These are phyloP conservation scores for Fonsecaea erecta DNA, from an alignment of 2,329 filamentous ascomycete genomes.

Conservation along the genomic window DNA sequence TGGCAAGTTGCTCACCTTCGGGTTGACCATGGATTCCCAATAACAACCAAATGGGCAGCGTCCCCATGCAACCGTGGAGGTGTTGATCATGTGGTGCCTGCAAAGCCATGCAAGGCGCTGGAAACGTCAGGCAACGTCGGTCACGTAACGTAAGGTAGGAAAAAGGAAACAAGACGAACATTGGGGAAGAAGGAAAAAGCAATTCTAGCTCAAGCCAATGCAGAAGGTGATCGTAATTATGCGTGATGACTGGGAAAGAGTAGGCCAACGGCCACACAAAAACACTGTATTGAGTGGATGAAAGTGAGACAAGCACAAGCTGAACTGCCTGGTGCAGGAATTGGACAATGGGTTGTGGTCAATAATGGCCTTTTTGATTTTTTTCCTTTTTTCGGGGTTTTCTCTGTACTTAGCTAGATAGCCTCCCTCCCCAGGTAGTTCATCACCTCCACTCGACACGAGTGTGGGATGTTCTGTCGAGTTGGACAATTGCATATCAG, in stretches of 20 bases:
- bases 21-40: not conserved
- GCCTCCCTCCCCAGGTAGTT: not conserved
- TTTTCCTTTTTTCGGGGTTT: constrained; percentile 10
- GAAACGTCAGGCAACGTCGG: constrained; percentile 2
- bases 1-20: not conserved
- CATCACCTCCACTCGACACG: not conserved
- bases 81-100: not conserved
- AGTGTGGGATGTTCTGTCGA: not conserved
- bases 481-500: not conserved
- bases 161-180: not conserved
- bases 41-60: not conserved
- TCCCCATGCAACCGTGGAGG: not conserved
- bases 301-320: not conserved
- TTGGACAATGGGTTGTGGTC: not conserved
- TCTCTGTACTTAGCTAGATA: constrained; percentile 18
- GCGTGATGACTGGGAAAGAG: not conserved
- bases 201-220: not conserved
- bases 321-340: not conserved
- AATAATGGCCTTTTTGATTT: constrained; percentile 12
- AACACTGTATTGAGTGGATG: not conserved
- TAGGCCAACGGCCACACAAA: not conserved
- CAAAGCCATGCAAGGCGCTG: constrained; percentile 3
- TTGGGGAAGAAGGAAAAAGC: not conserved
- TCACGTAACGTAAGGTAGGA: not conserved
- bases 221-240: constrained; percentile 4